Conservation (phyloP, 73 alveolate genomes). For the Tetrahymena malaccensis region DNA sequence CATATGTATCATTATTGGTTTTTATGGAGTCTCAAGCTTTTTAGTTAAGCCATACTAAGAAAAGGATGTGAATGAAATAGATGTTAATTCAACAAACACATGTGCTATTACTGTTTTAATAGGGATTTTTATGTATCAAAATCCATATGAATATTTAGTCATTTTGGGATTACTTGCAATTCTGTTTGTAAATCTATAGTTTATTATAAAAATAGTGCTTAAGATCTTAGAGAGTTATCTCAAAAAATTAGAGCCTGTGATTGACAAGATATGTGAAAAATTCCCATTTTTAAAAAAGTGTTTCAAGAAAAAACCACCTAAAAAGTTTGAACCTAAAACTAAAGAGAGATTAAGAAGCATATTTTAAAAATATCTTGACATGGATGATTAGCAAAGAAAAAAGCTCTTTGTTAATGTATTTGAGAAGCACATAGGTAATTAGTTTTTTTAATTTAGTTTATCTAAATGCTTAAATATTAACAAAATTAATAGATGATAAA, state of each 20-base stretch:
- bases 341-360: not conserved
- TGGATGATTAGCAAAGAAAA: not conserved
- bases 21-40: not conserved
- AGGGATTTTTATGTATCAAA: not conserved
- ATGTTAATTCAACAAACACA: not conserved
- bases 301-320: not conserved
- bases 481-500: not conserved
- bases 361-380: not conserved
- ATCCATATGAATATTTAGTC: not conserved
- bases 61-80: not conserved
- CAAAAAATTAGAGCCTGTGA: not conserved
- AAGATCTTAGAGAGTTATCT: not conserved
- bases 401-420: not conserved
- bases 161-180: not conserved
- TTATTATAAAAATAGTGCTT: not conserved
- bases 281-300: not conserved
- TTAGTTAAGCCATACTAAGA: not conserved
- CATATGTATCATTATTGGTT: not conserved
- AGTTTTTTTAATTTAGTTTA: not conserved
- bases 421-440: not conserved
- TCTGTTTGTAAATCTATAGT: not conserved
- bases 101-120: not conserved
- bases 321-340: not conserved
- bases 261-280: not conserved
- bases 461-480: too few species aligned